Evolutionary conservation across 768 basidiomycete genomes (phyloP).

Genomic region (Tephrocybe rancida): DNA sequence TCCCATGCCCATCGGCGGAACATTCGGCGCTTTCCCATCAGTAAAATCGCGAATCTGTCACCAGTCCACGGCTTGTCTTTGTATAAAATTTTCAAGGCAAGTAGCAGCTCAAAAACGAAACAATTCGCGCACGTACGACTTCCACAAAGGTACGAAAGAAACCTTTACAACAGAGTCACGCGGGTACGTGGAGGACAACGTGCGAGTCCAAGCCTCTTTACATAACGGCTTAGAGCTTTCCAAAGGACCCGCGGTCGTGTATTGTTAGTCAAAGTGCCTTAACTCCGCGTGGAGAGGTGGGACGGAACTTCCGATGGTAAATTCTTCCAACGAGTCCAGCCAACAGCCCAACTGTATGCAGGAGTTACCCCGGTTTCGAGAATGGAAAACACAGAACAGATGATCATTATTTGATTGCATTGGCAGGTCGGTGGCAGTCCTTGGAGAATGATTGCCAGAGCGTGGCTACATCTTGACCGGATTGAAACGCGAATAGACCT

Average conservation of each 20-base stretch:
- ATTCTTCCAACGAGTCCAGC: too few relatives aligned
- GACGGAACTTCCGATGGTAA: not conserved
- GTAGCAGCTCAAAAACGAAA: too few relatives aligned
- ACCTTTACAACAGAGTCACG: not conserved
- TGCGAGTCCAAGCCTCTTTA: slow-evolving; percentile 11
- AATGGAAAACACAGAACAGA: not conserved
- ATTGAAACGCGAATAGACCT: not conserved
- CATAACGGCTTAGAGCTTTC: slow-evolving; percentile 4
- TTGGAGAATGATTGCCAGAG: not conserved
- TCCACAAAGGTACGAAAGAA: not conserved
- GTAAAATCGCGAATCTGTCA: slow-evolving; percentile 13
- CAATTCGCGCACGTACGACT: too few relatives aligned
- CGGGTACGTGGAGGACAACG: not conserved
- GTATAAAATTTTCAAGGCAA: not conserved
- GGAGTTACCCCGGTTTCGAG: not conserved
- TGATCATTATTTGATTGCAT: not conserved
- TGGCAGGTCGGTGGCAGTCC: not conserved
- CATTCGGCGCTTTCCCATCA: slow-evolving; percentile 24
- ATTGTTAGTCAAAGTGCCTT: slow-evolving; percentile 2
- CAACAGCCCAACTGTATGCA: too few relatives aligned
- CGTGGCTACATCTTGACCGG: not conserved
- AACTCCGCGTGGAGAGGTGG: slow-evolving; percentile 9
- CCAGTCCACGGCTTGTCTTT: slow-evolving; percentile 3
- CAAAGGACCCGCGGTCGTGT: not conserved
- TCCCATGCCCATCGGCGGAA: slow-evolving; percentile 29